Evolutionary conservation across 441 rosid genomes (phyloP).

Genomic region (Erodium texanum): DNA sequence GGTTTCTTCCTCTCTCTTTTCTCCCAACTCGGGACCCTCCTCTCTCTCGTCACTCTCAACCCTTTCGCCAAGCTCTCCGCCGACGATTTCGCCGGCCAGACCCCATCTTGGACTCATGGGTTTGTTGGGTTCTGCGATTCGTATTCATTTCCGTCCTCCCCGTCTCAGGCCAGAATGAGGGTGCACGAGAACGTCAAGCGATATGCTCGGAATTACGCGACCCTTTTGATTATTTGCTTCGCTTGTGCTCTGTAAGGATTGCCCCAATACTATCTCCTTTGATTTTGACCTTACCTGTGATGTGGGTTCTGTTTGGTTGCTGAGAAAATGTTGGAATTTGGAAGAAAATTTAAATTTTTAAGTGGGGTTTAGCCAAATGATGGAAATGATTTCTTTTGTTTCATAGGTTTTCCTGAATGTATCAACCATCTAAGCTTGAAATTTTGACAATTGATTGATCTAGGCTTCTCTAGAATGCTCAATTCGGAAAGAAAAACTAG

Average conservation of each 20-base stretch:
- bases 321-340: neutral
- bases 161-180: conserved; percentile 58
- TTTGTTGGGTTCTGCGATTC: conserved; percentile 59
- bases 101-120: conserved; percentile 73
- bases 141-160: conserved; percentile 65
- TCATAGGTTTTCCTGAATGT: neutral
- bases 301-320: neutral
- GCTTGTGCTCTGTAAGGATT: conserved; percentile 67
- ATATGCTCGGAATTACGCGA: conserved; percentile 62
- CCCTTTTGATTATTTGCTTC: conserved; percentile 63
- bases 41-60: conserved; percentile 60
- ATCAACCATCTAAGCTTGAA: neutral
- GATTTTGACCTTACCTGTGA: neutral
- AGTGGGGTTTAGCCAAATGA: neutral
- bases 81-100: conserved; percentile 57
- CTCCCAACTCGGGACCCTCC: conserved; percentile 33
- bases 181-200: conserved; percentile 81
- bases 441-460: neutral
- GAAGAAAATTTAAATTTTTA: neutral
- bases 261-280: neutral
- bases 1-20: conserved; percentile 40
- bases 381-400: neutral
- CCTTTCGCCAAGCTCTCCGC: conserved; percentile 80
- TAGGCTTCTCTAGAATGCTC: neutral
- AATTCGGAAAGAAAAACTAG: no score